These are phyloP conservation scores for Macrotyloma uniflorum DNA, from an alignment of 306 rosid species.

Conservation along the genomic window DNA sequence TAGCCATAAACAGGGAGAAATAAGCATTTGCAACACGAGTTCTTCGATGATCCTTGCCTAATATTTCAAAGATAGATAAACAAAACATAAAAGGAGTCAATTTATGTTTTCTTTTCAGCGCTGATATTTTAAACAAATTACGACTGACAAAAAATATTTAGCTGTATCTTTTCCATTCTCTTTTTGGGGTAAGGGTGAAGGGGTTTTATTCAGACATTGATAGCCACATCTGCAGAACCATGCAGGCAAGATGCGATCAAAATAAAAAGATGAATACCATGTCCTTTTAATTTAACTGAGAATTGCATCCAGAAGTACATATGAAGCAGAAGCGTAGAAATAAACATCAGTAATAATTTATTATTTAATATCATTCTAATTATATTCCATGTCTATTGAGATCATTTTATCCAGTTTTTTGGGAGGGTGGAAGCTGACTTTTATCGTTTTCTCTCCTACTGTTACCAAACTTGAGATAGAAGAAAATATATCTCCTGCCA, in stretches of 20 bases:
- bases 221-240: neutral
- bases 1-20: conserved; percentile 91
- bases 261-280: neutral
- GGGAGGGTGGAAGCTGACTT: neutral
- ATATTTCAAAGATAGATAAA: conserved; percentile 37
- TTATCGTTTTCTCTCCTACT: conserved; percentile 4
- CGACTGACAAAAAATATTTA: neutral
- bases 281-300: conserved; percentile 27
- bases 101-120: conserved; percentile 11
- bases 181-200: neutral
- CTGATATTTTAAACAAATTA: conserved; percentile 14
- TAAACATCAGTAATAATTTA: too few relatives aligned
- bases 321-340: too few relatives aligned
- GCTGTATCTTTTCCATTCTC: neutral
- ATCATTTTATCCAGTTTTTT: neutral
- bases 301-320: neutral
- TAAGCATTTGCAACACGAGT: conserved; percentile 95
- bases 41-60: conserved; percentile 91
- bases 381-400: neutral
- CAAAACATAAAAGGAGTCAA: conserved; percentile 33
- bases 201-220: conserved; percentile 17
- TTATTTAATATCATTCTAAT: neutral
- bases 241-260: neutral
- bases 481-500: neutral
- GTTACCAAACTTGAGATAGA: neutral